These are phyloP conservation scores for Trametes cubensis DNA, from an alignment of 768 basidiomycete genomes.

Conservation along the genomic window DNA sequence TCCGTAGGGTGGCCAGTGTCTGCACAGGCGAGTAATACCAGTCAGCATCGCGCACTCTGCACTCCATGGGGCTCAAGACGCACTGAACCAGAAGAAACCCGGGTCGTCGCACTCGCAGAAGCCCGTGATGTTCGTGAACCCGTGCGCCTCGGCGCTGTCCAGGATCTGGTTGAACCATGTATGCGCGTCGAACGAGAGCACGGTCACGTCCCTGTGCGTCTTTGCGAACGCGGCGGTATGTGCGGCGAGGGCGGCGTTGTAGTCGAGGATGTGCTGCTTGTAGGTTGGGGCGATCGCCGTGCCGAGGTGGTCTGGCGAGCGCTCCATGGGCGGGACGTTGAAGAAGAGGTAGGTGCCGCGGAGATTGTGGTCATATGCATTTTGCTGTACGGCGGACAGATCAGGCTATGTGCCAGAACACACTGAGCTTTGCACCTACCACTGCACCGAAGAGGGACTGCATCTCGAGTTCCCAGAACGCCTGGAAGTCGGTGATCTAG, in stretches of 20 bases:
- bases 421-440: conserved; percentile 36
- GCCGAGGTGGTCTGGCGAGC: conserved; percentile 44
- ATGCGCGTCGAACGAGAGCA: conserved; percentile 55
- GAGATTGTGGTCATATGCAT: conserved; percentile 44
- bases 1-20: conserved; percentile 56
- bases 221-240: conserved; percentile 41
- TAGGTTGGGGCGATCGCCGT: conserved; percentile 40
- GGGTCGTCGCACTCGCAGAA: conserved; percentile 53
- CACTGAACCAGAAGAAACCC: conserved; percentile 57
- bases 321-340: conserved; percentile 58
- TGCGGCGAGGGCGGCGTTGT: conserved; percentile 44
- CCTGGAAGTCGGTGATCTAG: conserved; percentile 50
- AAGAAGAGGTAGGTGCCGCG: conserved; percentile 51
- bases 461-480: conserved; percentile 56
- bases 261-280: conserved; percentile 44
- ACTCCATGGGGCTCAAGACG: conserved; percentile 27
- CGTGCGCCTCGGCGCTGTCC: conserved; percentile 43
- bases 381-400: conserved; percentile 36
- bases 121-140: conserved; percentile 55
- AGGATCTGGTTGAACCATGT: conserved; percentile 51
- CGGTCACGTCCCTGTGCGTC: conserved; percentile 42
- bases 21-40: conserved; percentile 29
- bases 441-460: conserved; percentile 52
- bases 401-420: background rate
- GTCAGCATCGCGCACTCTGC: background rate